Base-by-base conservation (phyloP, 1,284 basidiomycete species). In the Taiwanofungus camphoratus region DNA sequence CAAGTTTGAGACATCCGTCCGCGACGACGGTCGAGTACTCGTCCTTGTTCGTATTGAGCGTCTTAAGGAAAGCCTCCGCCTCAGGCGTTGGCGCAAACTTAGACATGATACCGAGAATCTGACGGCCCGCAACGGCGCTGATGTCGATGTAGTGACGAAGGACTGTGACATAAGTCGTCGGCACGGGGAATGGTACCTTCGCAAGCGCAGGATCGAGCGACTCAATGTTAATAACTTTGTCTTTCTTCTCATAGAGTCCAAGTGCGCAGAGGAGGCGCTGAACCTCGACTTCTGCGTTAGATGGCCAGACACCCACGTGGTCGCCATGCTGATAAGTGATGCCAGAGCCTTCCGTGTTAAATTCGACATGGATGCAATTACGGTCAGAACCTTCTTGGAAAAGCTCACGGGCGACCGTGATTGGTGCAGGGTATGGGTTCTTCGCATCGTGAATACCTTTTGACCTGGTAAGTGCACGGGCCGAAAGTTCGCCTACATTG, bases 281-380 rank as follows among this genome's bases (percentile, higher is more conserved):
- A 32, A 98, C 93, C 61, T 98, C 93, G 40, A 82, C 61, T 51
- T 97, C 92, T 2, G 95, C 79, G 67, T 99, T 99, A 46, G 83
- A 82, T 13, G 96, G 93, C 96, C 96, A 99, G 36, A 99, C 81
- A 49, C 93, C 95, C 51, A 97, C 82, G 64, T 99, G 95, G 66
- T 99, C 95, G 48, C 95, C 95, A 55, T 97, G 93, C 66, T 98
- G 95, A 68, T 99, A 99, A n/a, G 87, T 89, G 58, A 98, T 89
- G 44, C 94, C 94, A 39, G 92, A 94, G 31, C 91, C 92, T 64
- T 94, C 91, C 29, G 91, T 93, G 68, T 87, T 86, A 58, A 99
- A 87, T 62, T 99, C 95, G 61, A 95, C 74, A 63, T 98, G 94
- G 23, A 97, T 84, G 61, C 96, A 99, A 64, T 95, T 96, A 41